phyloP scores from a whole-genome alignment of 139 green algal genomes.

The Micractinium conductrix region DNA sequence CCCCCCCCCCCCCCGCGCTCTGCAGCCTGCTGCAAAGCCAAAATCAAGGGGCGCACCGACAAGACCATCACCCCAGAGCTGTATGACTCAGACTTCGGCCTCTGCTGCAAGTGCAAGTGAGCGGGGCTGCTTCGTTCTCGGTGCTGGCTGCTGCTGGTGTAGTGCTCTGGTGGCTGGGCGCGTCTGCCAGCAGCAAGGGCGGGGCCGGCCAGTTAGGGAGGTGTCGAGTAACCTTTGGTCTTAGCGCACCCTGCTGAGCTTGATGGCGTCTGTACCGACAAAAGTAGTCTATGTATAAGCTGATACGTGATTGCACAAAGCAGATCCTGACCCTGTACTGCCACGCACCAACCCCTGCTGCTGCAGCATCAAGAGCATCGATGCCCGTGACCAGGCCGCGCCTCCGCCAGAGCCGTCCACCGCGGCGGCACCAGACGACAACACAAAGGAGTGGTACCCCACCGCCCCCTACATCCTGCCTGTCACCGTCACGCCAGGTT shows the following conservation, averaged over 20 bases:
- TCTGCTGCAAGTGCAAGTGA: constrained; percentile 3
- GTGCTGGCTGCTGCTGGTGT: background rate
- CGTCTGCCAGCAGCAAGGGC: too few relatives aligned
- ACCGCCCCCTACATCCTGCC: background rate
- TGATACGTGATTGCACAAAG: too few relatives aligned
- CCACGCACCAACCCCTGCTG: too few relatives aligned
- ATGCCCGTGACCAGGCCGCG: background rate
- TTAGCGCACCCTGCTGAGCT: too few relatives aligned
- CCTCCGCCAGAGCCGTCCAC: background rate
- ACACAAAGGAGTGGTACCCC: background rate
- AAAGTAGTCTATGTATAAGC: too few relatives aligned
- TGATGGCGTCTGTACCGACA: too few relatives aligned
- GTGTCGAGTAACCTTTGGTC: too few relatives aligned
- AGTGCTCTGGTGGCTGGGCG: too few relatives aligned
- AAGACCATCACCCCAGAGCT: background rate
- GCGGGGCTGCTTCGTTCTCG: background rate
- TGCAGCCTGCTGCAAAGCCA: background rate
- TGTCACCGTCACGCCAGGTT: background rate
- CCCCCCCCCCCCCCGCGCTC: too few relatives aligned
- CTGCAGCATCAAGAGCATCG: background rate
- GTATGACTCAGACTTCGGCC: background rate
- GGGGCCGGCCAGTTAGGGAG: too few relatives aligned
- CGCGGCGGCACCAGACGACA: background rate
- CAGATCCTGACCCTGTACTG: too few relatives aligned
- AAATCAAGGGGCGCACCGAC: background rate